Percentiles rank a stretch among this genome's conserved stretches.
These are phyloP conservation scores for Trichoderma lentiforme DNA, from an alignment of 2,329 filamentous ascomycete species.

Conservation along the genomic window DNA sequence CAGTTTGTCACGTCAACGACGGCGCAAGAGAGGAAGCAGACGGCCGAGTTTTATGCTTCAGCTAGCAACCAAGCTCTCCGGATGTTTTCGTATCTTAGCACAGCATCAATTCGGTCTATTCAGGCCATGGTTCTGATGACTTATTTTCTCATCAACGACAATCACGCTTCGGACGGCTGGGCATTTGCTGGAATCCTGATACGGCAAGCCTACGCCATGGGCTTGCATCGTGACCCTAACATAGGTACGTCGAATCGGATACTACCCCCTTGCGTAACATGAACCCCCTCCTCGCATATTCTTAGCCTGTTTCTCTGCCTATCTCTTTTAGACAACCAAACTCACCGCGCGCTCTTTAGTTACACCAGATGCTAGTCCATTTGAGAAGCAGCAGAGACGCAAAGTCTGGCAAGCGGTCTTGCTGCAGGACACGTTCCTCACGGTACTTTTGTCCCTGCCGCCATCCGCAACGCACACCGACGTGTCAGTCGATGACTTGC, in stretches of 20 bases:
- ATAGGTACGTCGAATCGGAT: constrained; percentile 45
- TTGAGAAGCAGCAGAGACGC: constrained; percentile 74
- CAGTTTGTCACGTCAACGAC: constrained; percentile 66
- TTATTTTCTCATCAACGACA: constrained; percentile 83
- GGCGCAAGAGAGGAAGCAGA: constrained; percentile 64
- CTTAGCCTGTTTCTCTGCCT: background rate
- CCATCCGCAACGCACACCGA: constrained; percentile 78
- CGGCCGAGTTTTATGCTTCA: constrained; percentile 77
- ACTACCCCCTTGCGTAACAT: background rate
- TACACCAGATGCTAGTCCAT: constrained; percentile 60
- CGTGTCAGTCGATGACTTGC: constrained; percentile 69
- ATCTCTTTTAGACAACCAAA: background rate
- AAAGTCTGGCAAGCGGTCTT: constrained; percentile 82
- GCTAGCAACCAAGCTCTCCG: constrained; percentile 74
- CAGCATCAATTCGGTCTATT: constrained; percentile 67
- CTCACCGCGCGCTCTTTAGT: constrained; percentile 35
- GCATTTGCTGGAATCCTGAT: constrained; percentile 75
- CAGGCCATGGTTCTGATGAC: constrained; percentile 78
- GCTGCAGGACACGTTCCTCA: constrained; percentile 78
- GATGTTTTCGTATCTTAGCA: constrained; percentile 73
- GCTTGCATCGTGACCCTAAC: constrained; percentile 74
- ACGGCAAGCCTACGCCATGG: constrained; percentile 77
- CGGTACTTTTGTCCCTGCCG: constrained; percentile 71
- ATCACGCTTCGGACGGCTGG: constrained; percentile 79
- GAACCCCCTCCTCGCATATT: background rate